phyloP scores from a whole-genome alignment of 1,284 basidiomycete genomes.

The Filobasidium uniguttulatum region DNA sequence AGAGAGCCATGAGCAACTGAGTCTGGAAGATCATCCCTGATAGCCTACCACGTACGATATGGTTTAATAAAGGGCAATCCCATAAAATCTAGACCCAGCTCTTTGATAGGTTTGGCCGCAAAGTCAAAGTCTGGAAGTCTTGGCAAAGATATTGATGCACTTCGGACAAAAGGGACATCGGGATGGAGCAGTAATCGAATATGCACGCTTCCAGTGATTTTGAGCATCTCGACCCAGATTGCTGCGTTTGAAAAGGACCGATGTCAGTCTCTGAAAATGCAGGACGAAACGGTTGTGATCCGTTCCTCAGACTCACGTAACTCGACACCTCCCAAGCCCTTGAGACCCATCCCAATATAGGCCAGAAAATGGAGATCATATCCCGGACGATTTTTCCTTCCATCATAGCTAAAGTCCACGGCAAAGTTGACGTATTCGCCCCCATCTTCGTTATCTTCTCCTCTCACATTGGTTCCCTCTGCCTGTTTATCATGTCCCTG shows the following conservation, averaged over 20 bases:
- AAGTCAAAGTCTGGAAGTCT: slow-evolving; percentile 35
- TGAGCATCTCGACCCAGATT: slow-evolving; percentile 17
- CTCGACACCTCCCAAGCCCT: slow-evolving; percentile 30
- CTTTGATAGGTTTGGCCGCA: slow-evolving; percentile 32
- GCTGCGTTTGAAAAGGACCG: background rate
- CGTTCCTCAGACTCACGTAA: slow-evolving; percentile 21
- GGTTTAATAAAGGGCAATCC: slow-evolving; percentile 32
- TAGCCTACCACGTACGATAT: slow-evolving; percentile 21
- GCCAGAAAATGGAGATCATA: slow-evolving; percentile 32
- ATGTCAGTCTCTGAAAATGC: background rate
- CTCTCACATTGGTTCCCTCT: slow-evolving; percentile 7
- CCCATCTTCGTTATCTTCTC: slow-evolving; percentile 21
- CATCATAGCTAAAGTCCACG: slow-evolving; percentile 30
- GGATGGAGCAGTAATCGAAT: slow-evolving; percentile 32
- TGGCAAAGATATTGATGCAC: slow-evolving; percentile 32
- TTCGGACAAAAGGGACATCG: slow-evolving; percentile 34
- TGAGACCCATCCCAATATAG: slow-evolving; percentile 34
- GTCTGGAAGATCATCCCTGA: slow-evolving; percentile 2
- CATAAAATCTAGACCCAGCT: slow-evolving; percentile 28
- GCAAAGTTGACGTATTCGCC: slow-evolving; percentile 36
- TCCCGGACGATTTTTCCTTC: slow-evolving; percentile 21
- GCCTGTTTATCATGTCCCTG: slow-evolving; percentile 7
- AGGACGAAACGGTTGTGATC: background rate
- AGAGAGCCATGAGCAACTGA: background rate
- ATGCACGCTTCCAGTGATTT: slow-evolving; percentile 19